Percentiles rank a stretch among this genome's conserved stretches.
Conservation (phyloP, 257 asterid genomes). For the Solanum sitiens region DNA sequence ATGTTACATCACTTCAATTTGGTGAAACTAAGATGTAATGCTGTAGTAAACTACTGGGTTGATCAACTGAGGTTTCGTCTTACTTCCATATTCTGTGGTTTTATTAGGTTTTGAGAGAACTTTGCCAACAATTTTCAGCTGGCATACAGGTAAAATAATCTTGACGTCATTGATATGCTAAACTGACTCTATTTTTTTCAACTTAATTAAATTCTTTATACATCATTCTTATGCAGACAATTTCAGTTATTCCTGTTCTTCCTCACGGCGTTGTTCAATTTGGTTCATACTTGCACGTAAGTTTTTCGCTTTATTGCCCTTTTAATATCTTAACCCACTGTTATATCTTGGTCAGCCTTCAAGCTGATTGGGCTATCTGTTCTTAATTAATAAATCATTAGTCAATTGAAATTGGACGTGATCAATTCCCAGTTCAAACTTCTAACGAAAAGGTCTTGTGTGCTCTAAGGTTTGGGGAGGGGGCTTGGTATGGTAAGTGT, state of each 20-base stretch:
- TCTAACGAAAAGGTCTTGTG: background rate
- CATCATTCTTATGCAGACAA: constrained; percentile 40
- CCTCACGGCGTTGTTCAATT: constrained; percentile 93
- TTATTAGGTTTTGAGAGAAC: constrained; percentile 62
- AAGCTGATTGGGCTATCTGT: background rate
- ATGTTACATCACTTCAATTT: background rate
- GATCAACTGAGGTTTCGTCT: background rate
- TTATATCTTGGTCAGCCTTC: background rate
- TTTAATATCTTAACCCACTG: background rate
- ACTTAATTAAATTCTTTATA: background rate
- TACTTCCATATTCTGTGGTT: background rate
- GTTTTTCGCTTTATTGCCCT: constrained; percentile 3
- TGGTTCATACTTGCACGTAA: constrained; percentile 54
- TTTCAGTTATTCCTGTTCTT: constrained; percentile 78
- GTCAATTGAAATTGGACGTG: background rate
- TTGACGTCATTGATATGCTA: background rate
- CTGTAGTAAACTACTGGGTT: background rate
- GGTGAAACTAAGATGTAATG: background rate
- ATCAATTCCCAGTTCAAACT: background rate
- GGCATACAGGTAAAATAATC: constrained; percentile 69
- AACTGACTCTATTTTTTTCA: background rate
- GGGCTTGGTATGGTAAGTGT: background rate
- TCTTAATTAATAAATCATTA: background rate
- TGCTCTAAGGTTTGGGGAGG: background rate
- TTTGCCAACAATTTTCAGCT: constrained; percentile 58